Conservation (phyloP, 2,329 filamentous ascomycete species). For the Microcyclospora pomicola region DNA sequence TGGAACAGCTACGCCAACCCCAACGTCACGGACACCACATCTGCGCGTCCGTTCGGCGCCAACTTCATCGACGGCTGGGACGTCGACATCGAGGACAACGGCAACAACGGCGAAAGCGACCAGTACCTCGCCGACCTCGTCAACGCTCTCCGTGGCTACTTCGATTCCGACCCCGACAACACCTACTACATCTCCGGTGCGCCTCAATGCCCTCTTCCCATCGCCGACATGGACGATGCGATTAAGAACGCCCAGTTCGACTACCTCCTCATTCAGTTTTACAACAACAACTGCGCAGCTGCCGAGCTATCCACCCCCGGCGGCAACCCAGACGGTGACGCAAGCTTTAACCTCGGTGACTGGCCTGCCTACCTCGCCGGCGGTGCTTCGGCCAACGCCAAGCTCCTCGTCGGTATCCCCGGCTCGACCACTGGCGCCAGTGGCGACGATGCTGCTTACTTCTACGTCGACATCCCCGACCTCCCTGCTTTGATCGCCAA, state of each 20-base stretch:
- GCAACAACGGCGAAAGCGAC: slow-evolving; percentile 15
- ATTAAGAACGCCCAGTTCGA: slow-evolving; percentile 25
- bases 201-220: slow-evolving; percentile 31
- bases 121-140: slow-evolving; percentile 24
- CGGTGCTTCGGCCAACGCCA: slow-evolving; percentile 23
- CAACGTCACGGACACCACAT: slow-evolving; percentile 17
- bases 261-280: slow-evolving; percentile 29
- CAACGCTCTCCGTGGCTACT: slow-evolving; percentile 25
- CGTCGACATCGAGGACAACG: slow-evolving; percentile 31
- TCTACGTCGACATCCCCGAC: slow-evolving; percentile 29
- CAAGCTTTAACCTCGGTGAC: slow-evolving; percentile 30
- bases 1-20: slow-evolving; percentile 29
- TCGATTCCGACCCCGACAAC: slow-evolving; percentile 17
- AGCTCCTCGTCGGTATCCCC: slow-evolving; percentile 38
- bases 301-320: slow-evolving; percentile 11
- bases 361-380: slow-evolving; percentile 4
- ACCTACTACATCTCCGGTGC: slow-evolving; percentile 35
- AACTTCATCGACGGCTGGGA: slow-evolving; percentile 38
- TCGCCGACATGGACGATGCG: slow-evolving; percentile 24
- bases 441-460: slow-evolving; percentile 7
- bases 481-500: slow-evolving; percentile 28
- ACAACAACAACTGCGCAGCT: slow-evolving; percentile 23
- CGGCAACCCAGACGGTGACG: slow-evolving; percentile 4
- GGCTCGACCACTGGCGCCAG: slow-evolving; percentile 6
- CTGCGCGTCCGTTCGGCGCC: slow-evolving; percentile 29